Conservation (phyloP, 192 early-diverging fungal species). For the Gaertneriomyces semiglobifer region DNA sequence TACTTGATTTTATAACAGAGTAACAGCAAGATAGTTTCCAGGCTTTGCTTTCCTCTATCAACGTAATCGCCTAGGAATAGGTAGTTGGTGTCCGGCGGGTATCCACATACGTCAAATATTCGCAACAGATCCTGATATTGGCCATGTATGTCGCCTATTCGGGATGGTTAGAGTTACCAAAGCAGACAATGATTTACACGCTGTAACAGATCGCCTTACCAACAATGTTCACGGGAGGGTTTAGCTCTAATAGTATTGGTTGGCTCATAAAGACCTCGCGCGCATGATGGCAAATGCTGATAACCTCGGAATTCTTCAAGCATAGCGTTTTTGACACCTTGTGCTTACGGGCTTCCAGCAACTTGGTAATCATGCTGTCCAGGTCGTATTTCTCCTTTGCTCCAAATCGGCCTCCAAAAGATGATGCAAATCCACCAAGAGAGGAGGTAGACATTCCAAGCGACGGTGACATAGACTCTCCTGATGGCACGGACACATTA, state of each 20-base stretch:
- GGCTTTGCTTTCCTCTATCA: constrained; percentile 90
- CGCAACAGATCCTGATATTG: constrained; percentile 91
- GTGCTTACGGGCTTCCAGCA: constrained; percentile 71
- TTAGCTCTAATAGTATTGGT: constrained; percentile 58
- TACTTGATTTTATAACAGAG: constrained; percentile 97
- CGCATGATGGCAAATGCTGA: constrained; percentile 78
- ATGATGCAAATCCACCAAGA: neutral
- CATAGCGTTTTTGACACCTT: constrained; percentile 70
- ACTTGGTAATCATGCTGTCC: constrained; percentile 84
- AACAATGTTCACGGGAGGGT: constrained; percentile 47
- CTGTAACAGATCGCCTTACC: constrained; percentile 23
- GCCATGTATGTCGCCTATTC: constrained; percentile 90
- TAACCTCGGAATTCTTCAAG: constrained; percentile 81
- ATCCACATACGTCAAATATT: constrained; percentile 91
- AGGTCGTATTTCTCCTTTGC: constrained; percentile 62
- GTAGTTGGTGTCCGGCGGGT: constrained; percentile 88
- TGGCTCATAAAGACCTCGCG: constrained; percentile 88
- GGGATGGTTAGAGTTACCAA: neutral
- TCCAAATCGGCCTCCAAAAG: constrained; percentile 37
- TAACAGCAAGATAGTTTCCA: constrained; percentile 91
- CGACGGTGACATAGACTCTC: neutral
- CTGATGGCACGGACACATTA: neutral
- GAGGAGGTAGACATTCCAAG: constrained; percentile 6
- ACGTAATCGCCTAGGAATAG: constrained; percentile 95
- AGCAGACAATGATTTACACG: neutral